Percentiles rank a stretch among this genome's conserved stretches.
Conservation (phyloP, 176 grass and related monocot species). For the Triticum monococcum region DNA sequence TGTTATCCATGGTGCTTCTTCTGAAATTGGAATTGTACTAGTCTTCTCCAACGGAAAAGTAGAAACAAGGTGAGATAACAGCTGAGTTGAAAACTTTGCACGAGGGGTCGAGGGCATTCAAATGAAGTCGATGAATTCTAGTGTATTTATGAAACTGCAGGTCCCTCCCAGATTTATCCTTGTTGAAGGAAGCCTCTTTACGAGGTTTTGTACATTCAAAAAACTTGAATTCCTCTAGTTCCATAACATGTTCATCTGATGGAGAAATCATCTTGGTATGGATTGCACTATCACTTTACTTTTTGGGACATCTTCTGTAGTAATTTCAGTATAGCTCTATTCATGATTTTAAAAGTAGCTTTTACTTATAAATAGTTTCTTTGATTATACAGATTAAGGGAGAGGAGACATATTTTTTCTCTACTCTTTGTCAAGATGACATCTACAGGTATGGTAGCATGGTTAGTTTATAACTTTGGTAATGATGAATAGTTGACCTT, state of each 20-base stretch:
- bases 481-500: background rate
- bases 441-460: conserved; percentile 72
- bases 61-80: conserved; percentile 70
- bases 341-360: background rate
- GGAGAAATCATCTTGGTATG: conserved; percentile 83
- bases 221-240: conserved; percentile 43
- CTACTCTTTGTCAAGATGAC: conserved; percentile 65
- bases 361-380: conserved; percentile 20
- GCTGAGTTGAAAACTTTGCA: background rate
- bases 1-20: conserved; percentile 58
- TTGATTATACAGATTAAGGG: conserved; percentile 68
- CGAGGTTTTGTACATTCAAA: conserved; percentile 60
- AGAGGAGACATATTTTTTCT: conserved; percentile 77
- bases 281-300: background rate
- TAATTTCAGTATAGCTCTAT: background rate
- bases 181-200: conserved; percentile 74
- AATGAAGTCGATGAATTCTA: conserved; percentile 12
- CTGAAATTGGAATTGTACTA: conserved; percentile 70
- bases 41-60: conserved; percentile 72
- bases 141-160: conserved; percentile 53
- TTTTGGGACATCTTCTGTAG: background rate
- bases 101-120: background rate
- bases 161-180: conserved; percentile 79
- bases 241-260: conserved; percentile 67
- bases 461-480: conserved; percentile 13